A percentile compares a stretch with the other conserved stretches of the same genome.
These are phyloP conservation scores for Colletotrichum chrysophilum DNA, from an alignment of 2,329 filamentous ascomycete genomes.

Conservation along the genomic window DNA sequence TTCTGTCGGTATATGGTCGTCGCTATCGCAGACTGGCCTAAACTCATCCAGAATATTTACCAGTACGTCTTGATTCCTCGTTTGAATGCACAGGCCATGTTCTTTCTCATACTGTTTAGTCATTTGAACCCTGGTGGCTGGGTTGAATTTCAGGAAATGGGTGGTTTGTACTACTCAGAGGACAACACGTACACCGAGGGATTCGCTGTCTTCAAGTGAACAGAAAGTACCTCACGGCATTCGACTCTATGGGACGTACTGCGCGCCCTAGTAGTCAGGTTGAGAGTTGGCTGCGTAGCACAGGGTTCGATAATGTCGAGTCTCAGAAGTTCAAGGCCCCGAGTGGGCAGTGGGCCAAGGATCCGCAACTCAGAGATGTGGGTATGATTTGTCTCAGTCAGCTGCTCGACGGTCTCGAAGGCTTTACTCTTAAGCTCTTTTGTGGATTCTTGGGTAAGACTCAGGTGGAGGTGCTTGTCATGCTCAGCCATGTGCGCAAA, in stretches of 20 bases:
- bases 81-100: neutral
- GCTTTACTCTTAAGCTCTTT: neutral
- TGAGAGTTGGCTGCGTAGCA: neutral
- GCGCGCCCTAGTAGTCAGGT: neutral
- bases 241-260: neutral
- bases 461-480: neutral
- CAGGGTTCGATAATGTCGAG: neutral
- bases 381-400: neutral
- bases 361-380: neutral
- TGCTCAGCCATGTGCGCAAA: neutral
- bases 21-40: neutral
- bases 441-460: neutral
- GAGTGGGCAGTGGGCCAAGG: neutral
- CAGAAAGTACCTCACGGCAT: neutral
- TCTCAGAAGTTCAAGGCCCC: neutral
- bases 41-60: neutral
- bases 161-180: neutral
- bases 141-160: neutral
- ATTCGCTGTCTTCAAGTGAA: neutral
- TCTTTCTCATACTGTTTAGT: neutral
- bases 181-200: neutral
- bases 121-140: neutral
- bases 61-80: neutral
- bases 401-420: neutral
- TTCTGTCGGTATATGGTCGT: neutral